Base-by-base conservation (phyloP, 352 stramenopile species). In the Globisporangium carolinianum region DNA sequence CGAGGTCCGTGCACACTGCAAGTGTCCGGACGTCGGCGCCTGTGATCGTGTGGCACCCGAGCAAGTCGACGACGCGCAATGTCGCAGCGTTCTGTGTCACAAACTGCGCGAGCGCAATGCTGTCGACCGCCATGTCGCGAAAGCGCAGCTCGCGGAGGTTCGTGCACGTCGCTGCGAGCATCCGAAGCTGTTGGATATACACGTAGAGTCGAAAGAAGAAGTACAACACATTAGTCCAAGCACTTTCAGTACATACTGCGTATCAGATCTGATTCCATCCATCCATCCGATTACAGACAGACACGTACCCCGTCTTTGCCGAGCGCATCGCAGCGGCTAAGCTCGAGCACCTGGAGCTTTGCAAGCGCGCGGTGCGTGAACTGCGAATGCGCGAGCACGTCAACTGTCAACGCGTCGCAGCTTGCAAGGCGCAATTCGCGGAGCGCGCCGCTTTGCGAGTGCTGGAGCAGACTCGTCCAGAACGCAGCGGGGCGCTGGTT, bases 21-120 rank as follows among this genome's bases (percentile, higher is more conserved):
- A 95, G 69, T 2, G 35, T 56, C 14, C 76, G 65, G 37, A 91
- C 69, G 43, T 87, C 78, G 32, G 69, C 63, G 14, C 75, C 73
- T 0, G 56, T 76, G 7, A 95, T 46, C 32, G 76, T 89, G 61
- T 95, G 85, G 53, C 85, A 95, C 12, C 85, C 85, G 36, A 86
- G 66, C 45, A 95, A 63, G 49, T 92, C 75, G 35, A 95, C 71
- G 32, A 88, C 66, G 0, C 73, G 74, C 15, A 95, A 72, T 6
- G 79, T 76, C 0, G 18, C 10, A 0, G 57, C 57, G 56, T 93
- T 93, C 4, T 55, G 68, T 0, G 46, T 45, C 17, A 95, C 12
- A 14, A 93, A 51, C 43, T 65, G 65, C 41, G 68, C 66, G 8
- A 95, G 62, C n/a, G 75, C 71, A 6, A 58, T 54, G 47, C 66